Conservation (phyloP, 208 protist species). For the Plasmodiophora brassicae region DNA sequence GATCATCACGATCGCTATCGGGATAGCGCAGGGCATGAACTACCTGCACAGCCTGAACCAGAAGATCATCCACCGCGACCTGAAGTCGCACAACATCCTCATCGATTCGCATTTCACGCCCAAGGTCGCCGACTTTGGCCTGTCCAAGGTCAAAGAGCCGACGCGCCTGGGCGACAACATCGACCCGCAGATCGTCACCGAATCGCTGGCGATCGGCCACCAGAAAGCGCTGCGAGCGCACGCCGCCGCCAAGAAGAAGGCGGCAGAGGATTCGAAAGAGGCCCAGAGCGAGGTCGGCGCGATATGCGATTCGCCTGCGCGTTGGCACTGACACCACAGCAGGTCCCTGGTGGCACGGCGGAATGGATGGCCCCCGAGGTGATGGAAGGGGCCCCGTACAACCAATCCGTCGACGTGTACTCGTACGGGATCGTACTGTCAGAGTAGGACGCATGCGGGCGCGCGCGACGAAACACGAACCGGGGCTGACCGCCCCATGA, state of each 20-base stretch:
- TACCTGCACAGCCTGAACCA: conserved; percentile 19
- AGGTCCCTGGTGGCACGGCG: background rate
- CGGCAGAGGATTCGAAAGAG: too few species aligned
- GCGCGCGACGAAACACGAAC: background rate
- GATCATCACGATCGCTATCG: background rate
- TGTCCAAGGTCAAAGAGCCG: background rate
- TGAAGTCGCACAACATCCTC: conserved; percentile 36
- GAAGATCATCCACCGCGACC: conserved; percentile 33
- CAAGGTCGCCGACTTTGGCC: conserved; percentile 36
- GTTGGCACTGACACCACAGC: background rate
- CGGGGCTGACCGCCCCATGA: too few species aligned
- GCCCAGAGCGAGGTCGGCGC: too few species aligned
- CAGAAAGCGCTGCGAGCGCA: background rate
- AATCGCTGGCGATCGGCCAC: background rate
- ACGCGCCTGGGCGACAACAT: background rate
- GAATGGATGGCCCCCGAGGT: conserved; percentile 38
- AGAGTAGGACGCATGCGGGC: background rate
- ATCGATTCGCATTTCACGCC: conserved; percentile 25
- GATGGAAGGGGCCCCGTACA: conserved; percentile 27
- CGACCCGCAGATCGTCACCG: background rate
- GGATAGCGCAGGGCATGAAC: conserved; percentile 31
- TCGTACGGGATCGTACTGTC: background rate
- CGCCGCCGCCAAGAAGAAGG: too few species aligned
- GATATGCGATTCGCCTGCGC: background rate
- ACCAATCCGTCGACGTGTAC: conserved; percentile 25